These are phyloP conservation scores for Fusarium verrucosum DNA, from an alignment of 2,329 filamentous ascomycete genomes.

Conservation along the genomic window DNA sequence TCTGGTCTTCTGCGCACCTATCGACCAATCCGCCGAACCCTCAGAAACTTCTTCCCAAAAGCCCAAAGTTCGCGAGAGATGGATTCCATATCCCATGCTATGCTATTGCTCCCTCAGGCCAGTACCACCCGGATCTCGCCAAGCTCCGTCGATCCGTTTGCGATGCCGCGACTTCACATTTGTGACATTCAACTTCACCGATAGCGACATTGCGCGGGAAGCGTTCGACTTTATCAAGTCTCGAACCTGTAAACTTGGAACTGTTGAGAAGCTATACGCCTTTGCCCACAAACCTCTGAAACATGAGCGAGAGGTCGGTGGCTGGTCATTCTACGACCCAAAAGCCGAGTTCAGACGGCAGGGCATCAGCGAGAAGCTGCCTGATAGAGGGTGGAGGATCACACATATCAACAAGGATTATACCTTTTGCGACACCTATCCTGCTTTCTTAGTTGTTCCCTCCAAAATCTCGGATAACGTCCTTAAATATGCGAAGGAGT, in stretches of 20 bases:
- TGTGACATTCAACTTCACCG: conserved; percentile 86
- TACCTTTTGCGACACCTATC: conserved; percentile 91
- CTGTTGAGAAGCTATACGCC: conserved; percentile 89
- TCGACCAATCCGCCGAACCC: conserved; percentile 44
- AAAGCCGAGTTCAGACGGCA: conserved; percentile 86
- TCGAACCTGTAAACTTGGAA: conserved; percentile 82
- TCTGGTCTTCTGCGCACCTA: conserved; percentile 61
- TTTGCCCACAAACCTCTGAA: conserved; percentile 83
- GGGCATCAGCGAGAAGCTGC: conserved; percentile 84
- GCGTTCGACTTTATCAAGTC: conserved; percentile 86
- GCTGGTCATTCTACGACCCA: conserved; percentile 87
- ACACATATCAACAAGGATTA: conserved; percentile 92
- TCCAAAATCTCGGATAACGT: conserved; percentile 95
- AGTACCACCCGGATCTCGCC: conserved; percentile 72
- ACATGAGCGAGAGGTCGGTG: conserved; percentile 77
- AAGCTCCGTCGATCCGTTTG: conserved; percentile 84
- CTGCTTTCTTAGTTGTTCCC: conserved; percentile 83
- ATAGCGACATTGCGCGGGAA: conserved; percentile 78
- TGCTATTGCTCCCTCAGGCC: conserved; percentile 81
- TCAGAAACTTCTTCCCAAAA: conserved; percentile 35
- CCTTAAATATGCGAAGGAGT: conserved; percentile 89
- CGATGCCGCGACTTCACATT: conserved; percentile 94
- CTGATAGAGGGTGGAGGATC: conserved; percentile 85
- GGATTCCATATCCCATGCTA: conserved; percentile 96
- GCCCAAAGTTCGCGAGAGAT: conserved; percentile 71